Evolutionary conservation across 2,329 filamentous ascomycete genomes (phyloP).

Genomic region (Hawksworthiomyces lignivorus): DNA sequence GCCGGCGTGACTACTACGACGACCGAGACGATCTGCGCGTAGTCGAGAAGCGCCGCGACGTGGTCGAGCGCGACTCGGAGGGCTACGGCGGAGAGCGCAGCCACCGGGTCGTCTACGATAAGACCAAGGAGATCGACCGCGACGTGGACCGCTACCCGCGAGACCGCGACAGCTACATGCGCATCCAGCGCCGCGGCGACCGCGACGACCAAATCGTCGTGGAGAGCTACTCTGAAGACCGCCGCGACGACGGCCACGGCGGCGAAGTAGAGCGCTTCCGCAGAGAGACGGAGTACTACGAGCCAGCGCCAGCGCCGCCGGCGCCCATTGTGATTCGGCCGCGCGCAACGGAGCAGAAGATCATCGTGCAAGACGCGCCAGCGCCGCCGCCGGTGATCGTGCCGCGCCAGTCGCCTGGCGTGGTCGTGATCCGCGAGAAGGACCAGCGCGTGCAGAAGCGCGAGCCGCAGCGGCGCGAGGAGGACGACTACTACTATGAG

Average conservation of each 20-base stretch:
- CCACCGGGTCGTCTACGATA: constrained; percentile 34
- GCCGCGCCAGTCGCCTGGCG: constrained; percentile 18
- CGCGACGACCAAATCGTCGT: constrained; percentile 41
- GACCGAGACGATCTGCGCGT: constrained; percentile 18
- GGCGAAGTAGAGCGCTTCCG: constrained; percentile 51
- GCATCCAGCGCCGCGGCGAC: constrained; percentile 34
- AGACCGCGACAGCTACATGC: constrained; percentile 36
- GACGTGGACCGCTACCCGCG: constrained; percentile 13
- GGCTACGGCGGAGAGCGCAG: constrained; percentile 28
- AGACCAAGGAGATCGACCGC: constrained; percentile 32
- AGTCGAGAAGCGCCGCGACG: constrained; percentile 25
- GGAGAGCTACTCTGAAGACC: constrained; percentile 46
- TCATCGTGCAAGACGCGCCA: constrained; percentile 52
- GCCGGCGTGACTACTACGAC: constrained; percentile 15
- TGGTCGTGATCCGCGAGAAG: constrained; percentile 21
- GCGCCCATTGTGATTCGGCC: constrained; percentile 50
- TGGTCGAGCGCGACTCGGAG: constrained; percentile 27
- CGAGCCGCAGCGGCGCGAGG: constrained; percentile 22
- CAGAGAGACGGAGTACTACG: constrained; percentile 56
- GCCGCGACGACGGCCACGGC: constrained; percentile 34
- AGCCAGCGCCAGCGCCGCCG: constrained; percentile 35
- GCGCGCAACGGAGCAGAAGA: constrained; percentile 48
- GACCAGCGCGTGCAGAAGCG: constrained; percentile 4
- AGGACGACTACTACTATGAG: constrained; percentile 46
- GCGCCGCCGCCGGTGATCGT: constrained; percentile 44